Base-by-base conservation (phyloP, 2,329 filamentous ascomycete genomes). In the Arachnopeziza araneosa region DNA sequence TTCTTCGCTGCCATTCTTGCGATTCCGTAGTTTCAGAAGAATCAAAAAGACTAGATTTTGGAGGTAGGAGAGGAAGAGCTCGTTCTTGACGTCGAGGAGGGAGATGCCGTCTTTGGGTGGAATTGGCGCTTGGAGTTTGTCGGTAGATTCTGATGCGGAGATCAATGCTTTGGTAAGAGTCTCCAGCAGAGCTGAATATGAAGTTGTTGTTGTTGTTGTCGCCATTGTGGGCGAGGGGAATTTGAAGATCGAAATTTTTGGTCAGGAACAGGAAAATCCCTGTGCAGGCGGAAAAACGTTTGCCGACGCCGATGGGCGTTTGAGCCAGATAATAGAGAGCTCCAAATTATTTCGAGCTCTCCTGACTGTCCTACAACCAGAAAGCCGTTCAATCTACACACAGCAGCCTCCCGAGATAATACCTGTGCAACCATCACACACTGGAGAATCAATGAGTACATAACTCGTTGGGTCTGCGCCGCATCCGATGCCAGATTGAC, bases 31-130 rank as follows among this genome's bases (percentile, higher is more conserved):
- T 70, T 96, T 93, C 48, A 96, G 76, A 1, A 96, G 78, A 52
- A 96, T 88, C 50, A 96, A 78, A 68, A 96, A 96, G 52, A 95
- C 90, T 3, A 98, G 84, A 70, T 96, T 96, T 70, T 99, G 93
- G 0, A 99, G 81, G 75, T 99, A 99, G 3, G 93, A 93, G 49
- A 99, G 86, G 21, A 99, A 86, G n/a, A 99, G 82, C 73, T 99
- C 95, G 76, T 96, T 98, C 78, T 99, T 99, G 65, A 91, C 86
- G 72, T 98, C 92, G 70, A 99, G 87, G 0, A 99, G 85, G 0
- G 95, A 97, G 60, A 99, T 95, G 71, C 95, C 93, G 69, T 96
- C 86, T 65, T 87, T 81, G 1, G 90, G 88, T n/a, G 90, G 84
- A 54, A 88, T 78, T 61, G 96, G 83, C 17, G 79, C 74, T n/a